Evolutionary conservation across 208 protist genomes (phyloP).

Genomic region (Tritrichomonas musculus): DNA sequence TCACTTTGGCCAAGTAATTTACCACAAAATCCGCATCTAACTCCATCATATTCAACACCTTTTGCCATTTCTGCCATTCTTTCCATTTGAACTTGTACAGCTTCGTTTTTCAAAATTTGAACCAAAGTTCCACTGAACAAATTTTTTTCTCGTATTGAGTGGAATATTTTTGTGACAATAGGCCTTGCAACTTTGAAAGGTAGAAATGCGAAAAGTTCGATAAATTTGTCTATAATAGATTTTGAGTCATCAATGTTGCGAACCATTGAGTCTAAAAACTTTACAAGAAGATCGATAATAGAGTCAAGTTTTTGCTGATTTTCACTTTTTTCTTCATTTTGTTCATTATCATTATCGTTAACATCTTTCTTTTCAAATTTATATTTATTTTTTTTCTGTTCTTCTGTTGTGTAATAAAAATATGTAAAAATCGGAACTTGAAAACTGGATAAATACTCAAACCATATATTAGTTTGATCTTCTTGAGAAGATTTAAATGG

Average conservation of each 20-base stretch:
- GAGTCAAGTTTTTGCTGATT: background rate
- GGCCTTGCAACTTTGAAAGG: background rate
- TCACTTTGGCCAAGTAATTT: background rate
- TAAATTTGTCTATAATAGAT: background rate
- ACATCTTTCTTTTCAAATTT: no score
- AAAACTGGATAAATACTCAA: background rate
- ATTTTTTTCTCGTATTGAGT: background rate
- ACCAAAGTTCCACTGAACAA: background rate
- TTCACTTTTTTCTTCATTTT: no score
- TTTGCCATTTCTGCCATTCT: background rate
- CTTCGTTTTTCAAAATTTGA: background rate
- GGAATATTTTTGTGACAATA: background rate
- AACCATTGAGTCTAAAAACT: background rate
- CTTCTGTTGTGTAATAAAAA: background rate
- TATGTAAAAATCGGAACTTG: constrained; percentile 5
- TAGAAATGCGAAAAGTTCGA: background rate
- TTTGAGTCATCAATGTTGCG: background rate
- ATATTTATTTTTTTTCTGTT: no score
- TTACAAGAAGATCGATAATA: background rate
- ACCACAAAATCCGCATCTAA: background rate
- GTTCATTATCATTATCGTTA: no score
- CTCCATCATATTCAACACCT: background rate
- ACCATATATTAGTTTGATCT: background rate
- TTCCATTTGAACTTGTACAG: background rate
- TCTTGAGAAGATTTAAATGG: no score